Evolutionary conservation across 2,329 filamentous ascomycete genomes (phyloP).

Genomic region (Clarireedia hainanense): DNA sequence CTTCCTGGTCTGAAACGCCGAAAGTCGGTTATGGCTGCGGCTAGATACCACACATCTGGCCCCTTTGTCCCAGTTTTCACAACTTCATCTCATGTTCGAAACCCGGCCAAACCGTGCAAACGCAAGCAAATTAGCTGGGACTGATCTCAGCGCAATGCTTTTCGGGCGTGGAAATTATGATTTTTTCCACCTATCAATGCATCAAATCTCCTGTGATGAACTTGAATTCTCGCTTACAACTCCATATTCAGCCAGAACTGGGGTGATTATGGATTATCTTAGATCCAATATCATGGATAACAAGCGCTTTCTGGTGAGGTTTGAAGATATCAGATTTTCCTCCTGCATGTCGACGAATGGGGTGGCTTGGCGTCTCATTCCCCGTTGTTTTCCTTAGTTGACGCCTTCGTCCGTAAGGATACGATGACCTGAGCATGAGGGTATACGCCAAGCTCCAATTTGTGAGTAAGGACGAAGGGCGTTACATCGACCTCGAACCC

Average conservation of each 20-base stretch:
- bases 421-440: not conserved
- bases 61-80: not conserved
- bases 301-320: not conserved
- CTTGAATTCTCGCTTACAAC: not conserved
- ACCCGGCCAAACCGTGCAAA: not conserved
- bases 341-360: not conserved
- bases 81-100: conserved; percentile 4
- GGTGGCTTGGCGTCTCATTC: conserved; percentile 1
- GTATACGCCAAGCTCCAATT: not conserved
- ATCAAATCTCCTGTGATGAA: not conserved
- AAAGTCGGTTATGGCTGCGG: not conserved
- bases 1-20: not conserved
- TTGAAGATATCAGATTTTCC: not conserved
- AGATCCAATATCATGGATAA: not conserved
- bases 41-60: not conserved
- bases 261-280: not conserved
- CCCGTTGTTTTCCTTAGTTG: not conserved
- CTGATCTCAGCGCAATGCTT: not conserved
- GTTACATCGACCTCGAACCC: not conserved
- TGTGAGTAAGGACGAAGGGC: not conserved
- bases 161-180: not conserved
- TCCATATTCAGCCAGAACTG: not conserved
- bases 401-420: not conserved
- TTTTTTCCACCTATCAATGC: not conserved
- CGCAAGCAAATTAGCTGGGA: not conserved